Conservation (phyloP, 306 rosid species). For the Trichosanthes truncata region DNA sequence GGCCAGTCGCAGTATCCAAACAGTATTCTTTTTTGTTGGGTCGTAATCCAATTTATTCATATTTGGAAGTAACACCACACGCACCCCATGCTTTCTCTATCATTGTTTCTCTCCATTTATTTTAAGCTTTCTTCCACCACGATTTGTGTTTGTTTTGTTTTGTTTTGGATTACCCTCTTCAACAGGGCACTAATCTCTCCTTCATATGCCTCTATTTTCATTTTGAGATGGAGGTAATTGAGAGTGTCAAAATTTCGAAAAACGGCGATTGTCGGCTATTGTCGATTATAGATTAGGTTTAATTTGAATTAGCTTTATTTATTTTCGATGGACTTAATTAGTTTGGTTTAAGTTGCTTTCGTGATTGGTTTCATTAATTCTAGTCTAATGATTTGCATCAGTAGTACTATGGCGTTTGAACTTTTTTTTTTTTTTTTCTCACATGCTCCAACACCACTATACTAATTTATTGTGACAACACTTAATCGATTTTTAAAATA, state of each 20-base stretch:
- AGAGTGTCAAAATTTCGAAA: background rate
- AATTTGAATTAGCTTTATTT: no score
- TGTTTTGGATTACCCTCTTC: background rate
- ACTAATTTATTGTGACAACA: no score
- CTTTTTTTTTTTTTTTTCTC: no score
- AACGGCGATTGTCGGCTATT: background rate
- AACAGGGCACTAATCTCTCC: background rate
- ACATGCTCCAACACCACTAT: no score
- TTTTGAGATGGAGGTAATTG: background rate
- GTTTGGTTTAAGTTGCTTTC: no score
- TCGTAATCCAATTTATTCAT: constrained; percentile 1
- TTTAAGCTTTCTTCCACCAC: background rate
- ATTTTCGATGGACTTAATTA: background rate
- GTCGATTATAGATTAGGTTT: no score
- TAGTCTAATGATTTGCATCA: no score
- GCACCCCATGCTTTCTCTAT: background rate
- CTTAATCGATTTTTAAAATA: no score
- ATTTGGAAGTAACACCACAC: background rate
- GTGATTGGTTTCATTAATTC: no score
- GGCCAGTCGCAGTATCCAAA: background rate
- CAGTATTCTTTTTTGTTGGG: background rate
- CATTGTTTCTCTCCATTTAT: background rate
- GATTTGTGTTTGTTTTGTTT: background rate
- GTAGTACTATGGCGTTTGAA: no score
- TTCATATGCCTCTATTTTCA: background rate